Evolutionary conservation across 768 basidiomycete species (phyloP).

Genomic region (Calocybe cyanea): DNA sequence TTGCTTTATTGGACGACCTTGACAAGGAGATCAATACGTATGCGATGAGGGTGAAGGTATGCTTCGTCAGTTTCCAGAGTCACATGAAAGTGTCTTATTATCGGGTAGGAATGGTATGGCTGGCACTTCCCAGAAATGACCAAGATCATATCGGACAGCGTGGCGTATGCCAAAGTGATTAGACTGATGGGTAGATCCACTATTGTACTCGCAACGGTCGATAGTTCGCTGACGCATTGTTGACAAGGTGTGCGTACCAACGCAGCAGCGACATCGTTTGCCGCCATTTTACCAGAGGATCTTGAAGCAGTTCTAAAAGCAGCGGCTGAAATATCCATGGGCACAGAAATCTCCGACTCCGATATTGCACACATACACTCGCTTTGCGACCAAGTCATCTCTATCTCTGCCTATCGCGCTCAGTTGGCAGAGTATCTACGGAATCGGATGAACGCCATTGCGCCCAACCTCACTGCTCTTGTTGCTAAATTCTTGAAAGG

Average conservation of each 20-base stretch:
- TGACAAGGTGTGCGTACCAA: constrained; percentile 88
- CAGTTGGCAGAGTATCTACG: constrained; percentile 96
- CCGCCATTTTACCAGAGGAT: constrained; percentile 92
- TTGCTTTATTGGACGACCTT: constrained; percentile 93
- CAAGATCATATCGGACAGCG: constrained; percentile 96
- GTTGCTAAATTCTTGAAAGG: constrained; percentile 45
- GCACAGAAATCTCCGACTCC: constrained; percentile 96
- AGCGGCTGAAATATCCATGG: constrained; percentile 98
- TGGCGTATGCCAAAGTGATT: constrained; percentile 94
- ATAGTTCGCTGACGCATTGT: neutral
- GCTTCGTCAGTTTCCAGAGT: no score
- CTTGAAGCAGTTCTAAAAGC: constrained; percentile 93
- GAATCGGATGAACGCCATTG: constrained; percentile 97
- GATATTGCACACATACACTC: constrained; percentile 97
- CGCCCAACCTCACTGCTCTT: constrained; percentile 91
- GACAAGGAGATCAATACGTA: constrained; percentile 99
- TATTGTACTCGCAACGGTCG: neutral
- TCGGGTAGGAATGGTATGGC: constrained; percentile 94
- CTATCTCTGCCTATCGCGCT: constrained; percentile 90
- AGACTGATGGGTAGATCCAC: constrained; percentile 73
- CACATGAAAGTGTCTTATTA: neutral
- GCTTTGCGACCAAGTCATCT: constrained; percentile 97
- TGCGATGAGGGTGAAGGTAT: constrained; percentile 96
- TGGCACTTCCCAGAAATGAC: constrained; percentile 99
- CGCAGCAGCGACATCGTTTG: constrained; percentile 80